phyloP scores from a whole-genome alignment of 1,284 basidiomycete genomes.

The Trichosporon sp. region DNA sequence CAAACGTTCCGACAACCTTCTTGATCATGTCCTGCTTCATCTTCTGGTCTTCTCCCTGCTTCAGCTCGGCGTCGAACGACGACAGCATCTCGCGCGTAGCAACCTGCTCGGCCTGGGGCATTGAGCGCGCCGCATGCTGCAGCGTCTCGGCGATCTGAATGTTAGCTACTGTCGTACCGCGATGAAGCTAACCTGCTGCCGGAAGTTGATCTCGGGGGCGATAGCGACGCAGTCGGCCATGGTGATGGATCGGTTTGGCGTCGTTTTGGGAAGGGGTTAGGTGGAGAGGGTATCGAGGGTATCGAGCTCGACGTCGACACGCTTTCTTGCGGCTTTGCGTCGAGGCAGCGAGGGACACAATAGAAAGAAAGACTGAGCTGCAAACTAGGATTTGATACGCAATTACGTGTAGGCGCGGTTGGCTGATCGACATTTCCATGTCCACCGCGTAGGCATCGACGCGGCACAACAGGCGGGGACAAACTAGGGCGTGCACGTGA shows the following conservation, averaged over 20 bases:
- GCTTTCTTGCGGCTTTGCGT: constrained; percentile 4
- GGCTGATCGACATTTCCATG: background rate
- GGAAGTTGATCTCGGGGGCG: constrained; percentile 80
- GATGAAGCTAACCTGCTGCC: constrained; percentile 64
- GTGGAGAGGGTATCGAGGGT: background rate
- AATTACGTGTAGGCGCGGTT: background rate
- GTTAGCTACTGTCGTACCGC: background rate
- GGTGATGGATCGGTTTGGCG: constrained; percentile 16
- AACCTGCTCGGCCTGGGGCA: constrained; percentile 58
- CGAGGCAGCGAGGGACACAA: background rate
- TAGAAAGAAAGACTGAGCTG: constrained; percentile 1
- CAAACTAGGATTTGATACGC: constrained; percentile 1
- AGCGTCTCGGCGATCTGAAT: constrained; percentile 18
- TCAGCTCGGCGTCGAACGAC: constrained; percentile 56
- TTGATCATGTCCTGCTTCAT: constrained; percentile 40
- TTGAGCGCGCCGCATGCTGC: constrained; percentile 64
- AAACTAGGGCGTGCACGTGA: background rate
- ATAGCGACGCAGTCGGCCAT: constrained; percentile 72
- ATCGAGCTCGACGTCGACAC: constrained; percentile 4
- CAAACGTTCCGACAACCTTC: constrained; percentile 33
- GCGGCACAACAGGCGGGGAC: background rate
- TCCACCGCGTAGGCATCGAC: background rate
- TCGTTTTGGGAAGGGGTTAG: constrained; percentile 6
- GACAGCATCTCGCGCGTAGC: constrained; percentile 63
- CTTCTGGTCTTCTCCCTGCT: constrained; percentile 58